Percentiles rank a stretch among this genome's conserved stretches.
Evolutionary conservation across 2,329 filamentous ascomycete species (phyloP).

Genomic region (Tolypocladium cylindrosporum): DNA sequence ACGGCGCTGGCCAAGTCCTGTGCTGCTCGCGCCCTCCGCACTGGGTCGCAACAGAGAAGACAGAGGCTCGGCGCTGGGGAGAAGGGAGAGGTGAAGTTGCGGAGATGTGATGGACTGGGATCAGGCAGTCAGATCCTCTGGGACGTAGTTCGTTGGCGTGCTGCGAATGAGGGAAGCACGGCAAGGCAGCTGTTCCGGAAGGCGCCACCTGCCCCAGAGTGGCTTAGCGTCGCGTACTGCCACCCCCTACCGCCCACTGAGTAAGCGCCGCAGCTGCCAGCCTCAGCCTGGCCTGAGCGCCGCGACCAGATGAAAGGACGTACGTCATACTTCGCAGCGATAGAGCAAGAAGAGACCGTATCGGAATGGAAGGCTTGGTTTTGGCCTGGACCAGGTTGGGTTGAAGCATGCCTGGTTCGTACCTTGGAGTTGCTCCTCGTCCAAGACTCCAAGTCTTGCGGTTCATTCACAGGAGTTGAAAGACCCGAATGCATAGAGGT

Average conservation of each 20-base stretch:
- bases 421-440: conserved; percentile 2
- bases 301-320: too few species aligned
- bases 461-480: conserved; percentile 25
- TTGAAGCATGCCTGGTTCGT: not conserved
- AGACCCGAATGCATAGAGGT: conserved; percentile 28
- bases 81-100: not conserved
- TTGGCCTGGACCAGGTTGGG: not conserved
- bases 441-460: conserved; percentile 2
- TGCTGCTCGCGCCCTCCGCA: not conserved
- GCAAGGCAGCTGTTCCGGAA: not conserved
- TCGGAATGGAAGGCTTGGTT: not conserved
- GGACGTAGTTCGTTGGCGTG: not conserved
- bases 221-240: conserved; percentile 2
- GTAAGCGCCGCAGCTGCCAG: not conserved
- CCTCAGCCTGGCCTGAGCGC: too few species aligned
- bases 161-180: not conserved
- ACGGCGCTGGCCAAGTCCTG: not conserved
- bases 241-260: not conserved
- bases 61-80: not conserved
- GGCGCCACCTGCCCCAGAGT: not conserved
- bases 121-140: not conserved
- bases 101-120: not conserved
- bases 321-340: not conserved
- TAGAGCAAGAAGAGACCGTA: not conserved
- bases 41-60: not conserved